Evolutionary conservation across 1,284 basidiomycete genomes (phyloP).

Genomic region (Albatrellus sp.): DNA sequence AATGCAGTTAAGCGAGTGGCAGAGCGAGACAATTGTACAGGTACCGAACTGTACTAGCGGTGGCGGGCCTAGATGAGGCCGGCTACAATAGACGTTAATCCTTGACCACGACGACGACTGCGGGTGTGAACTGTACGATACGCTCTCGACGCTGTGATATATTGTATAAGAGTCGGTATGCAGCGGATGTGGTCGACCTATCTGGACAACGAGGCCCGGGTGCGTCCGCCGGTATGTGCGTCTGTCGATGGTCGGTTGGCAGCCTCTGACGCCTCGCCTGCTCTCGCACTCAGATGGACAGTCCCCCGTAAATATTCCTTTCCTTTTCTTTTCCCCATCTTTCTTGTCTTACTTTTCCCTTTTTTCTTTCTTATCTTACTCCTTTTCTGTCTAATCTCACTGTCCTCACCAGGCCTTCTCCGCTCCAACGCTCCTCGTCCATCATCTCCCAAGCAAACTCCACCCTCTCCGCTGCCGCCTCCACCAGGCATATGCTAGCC

Average conservation of each 20-base stretch:
- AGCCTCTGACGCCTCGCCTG: conserved; percentile 6
- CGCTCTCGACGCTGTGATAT: no score
- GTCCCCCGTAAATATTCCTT: conserved; percentile 13
- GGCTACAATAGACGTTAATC: no score
- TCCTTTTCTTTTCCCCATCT: conserved; percentile 2
- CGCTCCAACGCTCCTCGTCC: conserved; percentile 23
- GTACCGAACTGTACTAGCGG: no score
- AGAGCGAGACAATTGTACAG: background rate
- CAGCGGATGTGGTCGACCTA: conserved; percentile 40
- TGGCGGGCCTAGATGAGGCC: no score
- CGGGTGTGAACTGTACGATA: no score
- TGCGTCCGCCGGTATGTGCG: conserved; percentile 15
- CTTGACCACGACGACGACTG: no score
- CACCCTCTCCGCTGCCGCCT: conserved; percentile 22
- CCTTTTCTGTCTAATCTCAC: background rate
- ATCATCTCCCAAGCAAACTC: conserved; percentile 23
- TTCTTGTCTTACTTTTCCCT: background rate
- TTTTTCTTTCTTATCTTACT: background rate
- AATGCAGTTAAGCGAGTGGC: conserved; percentile 15
- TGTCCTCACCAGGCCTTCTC: conserved; percentile 15
- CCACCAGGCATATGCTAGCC: conserved; percentile 25
- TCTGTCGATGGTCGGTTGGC: conserved; percentile 9
- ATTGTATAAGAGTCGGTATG: conserved; percentile 20
- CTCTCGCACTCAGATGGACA: conserved; percentile 17
- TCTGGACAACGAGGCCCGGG: conserved; percentile 15